Conservation (phyloP, 2,329 filamentous ascomycete species). For the Grosmannia clavigera region DNA sequence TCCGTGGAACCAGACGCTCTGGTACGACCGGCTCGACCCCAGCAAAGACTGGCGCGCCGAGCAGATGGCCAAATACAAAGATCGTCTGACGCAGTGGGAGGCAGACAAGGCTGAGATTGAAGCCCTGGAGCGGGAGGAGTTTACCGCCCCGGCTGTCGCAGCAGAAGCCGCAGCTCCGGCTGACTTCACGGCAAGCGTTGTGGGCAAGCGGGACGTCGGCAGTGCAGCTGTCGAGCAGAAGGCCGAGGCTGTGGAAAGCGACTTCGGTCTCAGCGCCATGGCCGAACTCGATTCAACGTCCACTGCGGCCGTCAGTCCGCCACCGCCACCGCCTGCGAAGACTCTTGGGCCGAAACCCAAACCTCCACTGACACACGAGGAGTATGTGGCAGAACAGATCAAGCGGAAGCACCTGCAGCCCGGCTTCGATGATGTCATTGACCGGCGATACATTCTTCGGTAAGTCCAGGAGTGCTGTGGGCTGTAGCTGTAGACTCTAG, state of each 20-base stretch:
- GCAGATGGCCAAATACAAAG: slow-evolving; percentile 29
- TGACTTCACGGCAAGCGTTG: not conserved
- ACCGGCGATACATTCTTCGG: slow-evolving; percentile 48
- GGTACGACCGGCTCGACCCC: slow-evolving; percentile 37
- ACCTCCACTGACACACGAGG: slow-evolving; percentile 37
- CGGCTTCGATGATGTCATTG: slow-evolving; percentile 35
- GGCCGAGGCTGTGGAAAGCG: slow-evolving; percentile 14
- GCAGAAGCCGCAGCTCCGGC: not conserved
- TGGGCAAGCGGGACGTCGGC: not conserved
- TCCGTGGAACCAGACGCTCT: slow-evolving; percentile 38
- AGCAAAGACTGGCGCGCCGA: slow-evolving; percentile 28
- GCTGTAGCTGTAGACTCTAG: no score
- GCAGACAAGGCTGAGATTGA: slow-evolving; percentile 17
- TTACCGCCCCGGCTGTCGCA: not conserved
- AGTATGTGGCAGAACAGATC: slow-evolving; percentile 38
- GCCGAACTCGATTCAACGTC: no score
- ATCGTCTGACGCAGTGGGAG: slow-evolving; percentile 26
- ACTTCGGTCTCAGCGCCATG: slow-evolving; percentile 13
- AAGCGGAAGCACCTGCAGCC: slow-evolving; percentile 30
- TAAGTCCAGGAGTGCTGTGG: slow-evolving; percentile 21
- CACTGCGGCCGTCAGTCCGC: not conserved
- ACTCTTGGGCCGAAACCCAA: slow-evolving; percentile 16
- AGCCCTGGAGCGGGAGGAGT: not conserved
- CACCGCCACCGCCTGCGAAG: slow-evolving; percentile 8
- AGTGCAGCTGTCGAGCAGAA: slow-evolving; percentile 8